Evolutionary conservation across 2,329 filamentous ascomycete species (phyloP), one percentile per base, ranked within the genome.

Genomic region (Dactylellina drechsleri): DNA sequence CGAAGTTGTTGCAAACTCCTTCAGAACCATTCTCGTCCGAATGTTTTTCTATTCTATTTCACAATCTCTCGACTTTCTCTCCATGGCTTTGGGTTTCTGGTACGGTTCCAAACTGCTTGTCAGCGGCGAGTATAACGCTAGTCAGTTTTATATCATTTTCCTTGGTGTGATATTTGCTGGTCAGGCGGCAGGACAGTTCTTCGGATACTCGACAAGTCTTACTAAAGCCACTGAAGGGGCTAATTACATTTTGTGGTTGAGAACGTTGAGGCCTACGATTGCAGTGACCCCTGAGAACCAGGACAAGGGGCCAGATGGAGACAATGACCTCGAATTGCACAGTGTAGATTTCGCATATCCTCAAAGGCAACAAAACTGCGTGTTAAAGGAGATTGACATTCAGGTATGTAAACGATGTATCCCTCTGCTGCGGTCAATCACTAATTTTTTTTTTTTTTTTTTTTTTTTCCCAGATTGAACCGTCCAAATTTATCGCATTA

Each of bases 61-160:
- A 2, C 88, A 90, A 78, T 87, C 86, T 0, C 82, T 89, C 68
- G 85, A 87, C 73, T 87, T 88, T 81, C 83, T 87, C 64, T 87
- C 86, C 74, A 85, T 87, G 70, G 87, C 87, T 0, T 84, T 89
- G 13, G 87, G 86, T 12, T 89, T 89, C 81, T 89, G 87, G 87
- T 89, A 88, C 67, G 87, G 87, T 64, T 86, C 86, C 36, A 85
- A 82, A 0, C 82, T 88, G 1, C 84, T 89, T 61, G 84, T 82
- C 2, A 82, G 82, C 10, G 80, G 82, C 31, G 85, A 88, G 78
- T 87, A 87, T 79, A 80, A 79, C 62, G 82, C 86, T 20, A 86
- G 87, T 77, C 87, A 88, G 62, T 90, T 90, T 82, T 90, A 89
- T 81, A 84, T 88, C 28, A 71, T 70, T n/a, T 70, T 76, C 47